Evolutionary conservation across 2,329 filamentous ascomycete genomes (phyloP), one percentile per base, ranked within the genome.

Genomic region (Xylariaceae sp.): DNA sequence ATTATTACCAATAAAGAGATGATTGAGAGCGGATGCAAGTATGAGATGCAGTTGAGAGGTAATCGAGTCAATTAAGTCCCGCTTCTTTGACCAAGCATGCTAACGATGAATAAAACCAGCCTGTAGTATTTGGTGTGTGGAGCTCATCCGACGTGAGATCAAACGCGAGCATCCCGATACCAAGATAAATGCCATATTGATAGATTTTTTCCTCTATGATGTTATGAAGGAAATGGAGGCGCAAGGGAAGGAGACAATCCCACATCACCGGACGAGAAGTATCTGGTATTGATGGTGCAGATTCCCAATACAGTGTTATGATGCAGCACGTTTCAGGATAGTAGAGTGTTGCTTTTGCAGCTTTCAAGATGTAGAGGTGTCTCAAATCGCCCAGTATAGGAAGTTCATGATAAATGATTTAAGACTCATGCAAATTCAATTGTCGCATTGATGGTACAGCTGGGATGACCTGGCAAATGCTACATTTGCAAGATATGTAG

Each of bases 161-260:
- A 58, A 83, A 42, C 76, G 73, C 34, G 65, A 79, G 12, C 81
- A 96, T 55, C 87, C 89, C 1, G 81, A 84, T 9, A 74, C 82
- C 1, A 72, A 78, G 39, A 65, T 84, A 53, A 98, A 98, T 61
- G 90, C 93, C 19, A 88, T 97, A 30, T 65, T 98, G 54, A 93
- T 98, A 49, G 93, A 98, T 64, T 98, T 97, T 66, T 95, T 96
- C 64, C 70, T 98, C 41, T 98, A 98, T 61, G 93, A 98, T 66
- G 81, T 85, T 15, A 89, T 93, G 68, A 98, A 97, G 64, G 85
- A 89, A 58, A 64, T 86, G 60, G 91, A 97, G 63, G 71, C 67
- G 1, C 62, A 71, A 50, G 71, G 81, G 39, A 63, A 73, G 41
- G 78, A 82, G 58, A 72, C 68, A 31, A 78, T 89, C 46, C 87